Evolutionary conservation across 768 basidiomycete genomes (phyloP).

Genomic region (Leccinum obscurum): DNA sequence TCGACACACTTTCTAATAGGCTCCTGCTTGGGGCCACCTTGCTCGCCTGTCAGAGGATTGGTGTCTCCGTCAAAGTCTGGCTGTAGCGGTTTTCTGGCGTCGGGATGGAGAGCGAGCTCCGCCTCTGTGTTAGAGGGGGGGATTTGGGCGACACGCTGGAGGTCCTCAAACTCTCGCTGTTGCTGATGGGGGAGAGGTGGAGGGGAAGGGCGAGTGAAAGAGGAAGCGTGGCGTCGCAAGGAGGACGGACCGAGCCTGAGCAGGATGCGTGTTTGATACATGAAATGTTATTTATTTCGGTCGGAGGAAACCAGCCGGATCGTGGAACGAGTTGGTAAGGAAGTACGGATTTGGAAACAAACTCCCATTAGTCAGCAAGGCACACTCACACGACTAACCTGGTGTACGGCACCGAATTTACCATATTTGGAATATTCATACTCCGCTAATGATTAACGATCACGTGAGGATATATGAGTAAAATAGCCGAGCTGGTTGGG

Average conservation of each 20-base stretch:
- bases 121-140: constrained; percentile 42
- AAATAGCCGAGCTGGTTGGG: constrained; percentile 6
- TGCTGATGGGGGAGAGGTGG: constrained; percentile 72
- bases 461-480: constrained; percentile 13
- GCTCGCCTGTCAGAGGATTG: constrained; percentile 83
- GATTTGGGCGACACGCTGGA: constrained; percentile 60
- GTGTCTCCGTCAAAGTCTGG: constrained; percentile 78
- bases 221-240: constrained; percentile 29
- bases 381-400: constrained; percentile 6
- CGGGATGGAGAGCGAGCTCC: constrained; percentile 62
- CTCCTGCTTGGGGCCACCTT: constrained; percentile 85
- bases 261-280: neutral
- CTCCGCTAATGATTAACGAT: constrained; percentile 1
- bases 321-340: neutral
- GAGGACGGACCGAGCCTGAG: neutral
- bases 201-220: constrained; percentile 62
- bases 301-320: neutral
- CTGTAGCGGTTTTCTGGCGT: constrained; percentile 56
- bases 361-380: constrained; percentile 1
- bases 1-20: constrained; percentile 63
- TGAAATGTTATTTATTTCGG: neutral
- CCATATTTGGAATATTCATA: neutral
- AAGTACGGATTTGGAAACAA: neutral
- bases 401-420: neutral
- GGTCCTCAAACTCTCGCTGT: constrained; percentile 87